Evolutionary conservation across 1,284 basidiomycete genomes (phyloP), one percentile per base, ranked within the genome.

Genomic region (Cutaneotrichosporon spelunceum): DNA sequence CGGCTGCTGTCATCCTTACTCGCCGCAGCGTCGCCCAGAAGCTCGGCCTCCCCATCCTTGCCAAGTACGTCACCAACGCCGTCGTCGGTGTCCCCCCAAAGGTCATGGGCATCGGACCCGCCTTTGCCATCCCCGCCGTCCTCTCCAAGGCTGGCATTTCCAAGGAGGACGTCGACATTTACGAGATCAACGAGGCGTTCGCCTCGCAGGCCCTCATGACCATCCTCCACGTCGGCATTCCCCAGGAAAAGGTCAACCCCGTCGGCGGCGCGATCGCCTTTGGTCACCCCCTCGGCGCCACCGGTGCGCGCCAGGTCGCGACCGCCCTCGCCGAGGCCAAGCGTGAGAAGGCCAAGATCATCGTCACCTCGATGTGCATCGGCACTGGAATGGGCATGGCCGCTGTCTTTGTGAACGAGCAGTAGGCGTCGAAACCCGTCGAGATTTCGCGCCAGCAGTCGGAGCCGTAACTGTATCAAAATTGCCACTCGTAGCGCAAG

Each of bases 71-170:
- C 73, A 84, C 84, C 45, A 86, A 88, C 8, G 82, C 85, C 47
- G 86, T 85, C 24, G 87, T 93, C 39, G 93, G 93, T 76, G 79
- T 93, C 10, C 90, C 90, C 10, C 91, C 91, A 57, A 86, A 87
- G 68, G 85, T 93, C 74, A 94, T 94, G 92, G 93, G 82, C 78
- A 86, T 95, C 73, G 93, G 92, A 60, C 93, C 93, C 1, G 90
- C 91, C 24, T 91, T 86, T 73, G 93, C 93, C 55, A 95, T 97
- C 72, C 93, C 93, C 59, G 90, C 88, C 74, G 83, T 85, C 10
- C 86, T 95, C 63, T 79, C 86, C 72, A 87, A 88, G 75, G 83
- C 85, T 5, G 90, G 91, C 16, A 82, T 96, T 64, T 79, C 80
- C 60, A 83, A 83, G 68, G 82, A 86, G 61, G 93, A 96, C 69